Percentiles rank a stretch among this genome's conserved stretches.
These are phyloP conservation scores for Remersonia thermophila DNA, from an alignment of 2,329 filamentous ascomycete genomes.

Conservation along the genomic window DNA sequence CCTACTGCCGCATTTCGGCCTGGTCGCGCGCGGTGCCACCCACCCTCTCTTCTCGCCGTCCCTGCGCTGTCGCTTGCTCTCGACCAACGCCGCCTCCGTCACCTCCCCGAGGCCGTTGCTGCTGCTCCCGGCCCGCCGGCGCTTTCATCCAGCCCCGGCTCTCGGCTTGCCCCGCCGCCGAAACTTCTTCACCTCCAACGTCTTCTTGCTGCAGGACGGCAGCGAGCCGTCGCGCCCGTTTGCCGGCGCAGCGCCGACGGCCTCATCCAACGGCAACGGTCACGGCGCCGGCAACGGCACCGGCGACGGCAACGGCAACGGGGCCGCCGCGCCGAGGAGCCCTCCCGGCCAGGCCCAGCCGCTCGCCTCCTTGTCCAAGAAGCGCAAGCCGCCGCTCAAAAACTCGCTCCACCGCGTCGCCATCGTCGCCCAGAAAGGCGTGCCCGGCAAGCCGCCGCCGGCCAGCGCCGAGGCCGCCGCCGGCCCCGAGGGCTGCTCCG, in stretches of 20 bases:
- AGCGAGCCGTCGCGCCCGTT: conserved; percentile 2
- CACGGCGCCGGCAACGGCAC: neutral
- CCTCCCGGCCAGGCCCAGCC: conserved; percentile 13
- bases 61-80: too few relatives aligned
- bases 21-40: conserved; percentile 5
- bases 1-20: conserved; percentile 10
- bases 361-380: conserved; percentile 17
- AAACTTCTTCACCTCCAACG: conserved; percentile 55
- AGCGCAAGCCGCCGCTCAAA: conserved; percentile 42
- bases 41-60: too few relatives aligned
- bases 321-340: too few relatives aligned
- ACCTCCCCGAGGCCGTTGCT: conserved; percentile 1
- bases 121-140: conserved; percentile 16
- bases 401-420: conserved; percentile 75
- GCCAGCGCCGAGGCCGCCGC: conserved; percentile 13
- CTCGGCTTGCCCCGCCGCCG: conserved; percentile 40
- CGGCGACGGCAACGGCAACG: too few relatives aligned
- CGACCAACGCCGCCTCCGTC: neutral
- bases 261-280: neutral
- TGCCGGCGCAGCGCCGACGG: neutral
- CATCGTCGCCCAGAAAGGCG: conserved; percentile 62
- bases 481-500: conserved; percentile 26
- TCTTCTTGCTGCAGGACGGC: conserved; percentile 34
- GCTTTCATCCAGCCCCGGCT: conserved; percentile 35
- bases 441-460: conserved; percentile 26